Percentiles rank a stretch among this genome's conserved stretches.
These are phyloP conservation scores for Leccinum olivaceopallidum DNA, from an alignment of 768 basidiomycete genomes.

Conservation along the genomic window DNA sequence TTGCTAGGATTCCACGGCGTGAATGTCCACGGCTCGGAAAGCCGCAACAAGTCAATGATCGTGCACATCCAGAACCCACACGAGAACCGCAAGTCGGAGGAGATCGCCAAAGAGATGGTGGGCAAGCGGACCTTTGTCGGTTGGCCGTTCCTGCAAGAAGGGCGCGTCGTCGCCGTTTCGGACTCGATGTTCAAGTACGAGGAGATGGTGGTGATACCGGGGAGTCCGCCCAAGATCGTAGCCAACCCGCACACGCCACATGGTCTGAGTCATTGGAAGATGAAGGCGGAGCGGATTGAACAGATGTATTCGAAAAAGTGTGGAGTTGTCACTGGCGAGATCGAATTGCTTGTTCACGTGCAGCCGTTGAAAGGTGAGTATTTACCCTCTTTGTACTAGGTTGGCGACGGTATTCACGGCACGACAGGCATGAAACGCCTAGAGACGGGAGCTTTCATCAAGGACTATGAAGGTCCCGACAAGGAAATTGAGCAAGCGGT, in stretches of 20 bases:
- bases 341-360: constrained; percentile 86
- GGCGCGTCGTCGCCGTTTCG: constrained; percentile 80
- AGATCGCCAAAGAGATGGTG: constrained; percentile 72
- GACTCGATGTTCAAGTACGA: constrained; percentile 89
- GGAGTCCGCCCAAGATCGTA: constrained; percentile 54
- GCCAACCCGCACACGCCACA: constrained; percentile 72
- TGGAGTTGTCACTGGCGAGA: constrained; percentile 80
- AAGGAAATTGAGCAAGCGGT: constrained; percentile 86
- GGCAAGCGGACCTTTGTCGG: constrained; percentile 77
- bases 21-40: constrained; percentile 90
- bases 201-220: constrained; percentile 54
- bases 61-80: constrained; percentile 78
- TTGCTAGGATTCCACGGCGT: constrained; percentile 84
- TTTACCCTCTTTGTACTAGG: neutral
- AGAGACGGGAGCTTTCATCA: constrained; percentile 88
- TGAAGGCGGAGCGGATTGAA: constrained; percentile 81
- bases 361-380: constrained; percentile 81
- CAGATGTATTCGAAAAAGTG: constrained; percentile 83
- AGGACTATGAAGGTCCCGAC: constrained; percentile 85
- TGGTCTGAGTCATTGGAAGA: constrained; percentile 74
- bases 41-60: constrained; percentile 91
- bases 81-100: constrained; percentile 65
- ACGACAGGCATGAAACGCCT: constrained; percentile 80
- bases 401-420: neutral
- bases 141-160: constrained; percentile 97